Base-by-base conservation (phyloP, 2,329 filamentous ascomycete genomes). In the Ceratocystis lukuohia region DNA sequence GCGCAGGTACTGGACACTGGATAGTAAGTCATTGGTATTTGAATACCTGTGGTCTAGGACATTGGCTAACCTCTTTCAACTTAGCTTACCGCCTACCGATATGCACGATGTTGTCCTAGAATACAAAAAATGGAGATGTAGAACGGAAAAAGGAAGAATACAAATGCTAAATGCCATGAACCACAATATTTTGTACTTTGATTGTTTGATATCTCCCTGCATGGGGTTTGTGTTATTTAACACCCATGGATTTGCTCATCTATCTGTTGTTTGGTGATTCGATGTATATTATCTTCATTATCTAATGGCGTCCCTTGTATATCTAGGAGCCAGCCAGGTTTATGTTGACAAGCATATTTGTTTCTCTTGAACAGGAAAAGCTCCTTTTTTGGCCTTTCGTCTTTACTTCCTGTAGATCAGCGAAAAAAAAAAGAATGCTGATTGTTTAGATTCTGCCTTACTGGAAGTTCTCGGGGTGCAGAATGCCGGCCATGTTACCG, bases 1-100 rank as follows among this genome's bases (percentile, higher is more conserved):
- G 73, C 84, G 92, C 71, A 85, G 88, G 68, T 97, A 97, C 75
- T 97, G 93, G 92, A 88, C 88, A 37, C 79, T 97, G 65, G 84
- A 91, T 69, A 85, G 82, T 84, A 74, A 79, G 81, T 78, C 57
- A 61, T 37, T 22, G 17, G 4, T 15, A 2, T 65, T 59, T 22
- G 5, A 48, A 57, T 48, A 67, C 69, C 20, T 68, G 25, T 64
- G 53, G 17, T 22, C 69, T 28, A 46, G 67, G 37, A 62, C 28
- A 37, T 68, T 72, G 69, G 75, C 75, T 71, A 74, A 70, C 66
- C 25, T 50, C 25, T 68, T 61, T 30, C 28, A 61, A 62, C 67
- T 66, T 72, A 85, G 82, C 82, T 71, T 94, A 94, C 74, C 83
- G 84, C 64, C 77, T 93, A 70, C 89, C 89, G 1, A 81, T 85